Percentiles rank a stretch among this genome's conserved stretches.
Conservation (phyloP, 306 rosid species). For the Quercus berberidifolia region DNA sequence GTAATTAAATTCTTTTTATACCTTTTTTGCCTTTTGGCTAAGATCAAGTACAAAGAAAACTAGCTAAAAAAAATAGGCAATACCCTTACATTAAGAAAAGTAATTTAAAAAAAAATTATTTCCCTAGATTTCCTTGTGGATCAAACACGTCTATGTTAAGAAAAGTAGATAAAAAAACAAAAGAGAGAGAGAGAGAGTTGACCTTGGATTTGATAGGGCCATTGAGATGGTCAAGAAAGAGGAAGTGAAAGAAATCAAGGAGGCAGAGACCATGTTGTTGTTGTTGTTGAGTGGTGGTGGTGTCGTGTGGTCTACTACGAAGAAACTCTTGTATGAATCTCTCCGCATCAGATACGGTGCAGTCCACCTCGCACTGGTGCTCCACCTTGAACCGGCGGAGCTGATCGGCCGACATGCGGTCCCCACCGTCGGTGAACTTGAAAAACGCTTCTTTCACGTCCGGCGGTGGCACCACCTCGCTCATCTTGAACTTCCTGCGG, state of each 20-base stretch:
- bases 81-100: not conserved
- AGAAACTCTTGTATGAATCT: constrained; percentile 27
- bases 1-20: too few relatives aligned
- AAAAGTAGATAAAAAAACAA: too few relatives aligned
- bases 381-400: constrained; percentile 46
- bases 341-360: constrained; percentile 32
- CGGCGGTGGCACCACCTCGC: constrained; percentile 51
- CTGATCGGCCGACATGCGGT: constrained; percentile 49
- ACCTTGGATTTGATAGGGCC: constrained; percentile 59
- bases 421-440: constrained; percentile 29
- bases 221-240: constrained; percentile 53
- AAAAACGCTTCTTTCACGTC: constrained; percentile 58
- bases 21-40: too few relatives aligned
- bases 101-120: not conserved
- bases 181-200: not conserved
- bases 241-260: constrained; percentile 56
- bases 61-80: too few relatives aligned
- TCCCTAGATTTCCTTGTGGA: not conserved
- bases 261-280: constrained; percentile 27
- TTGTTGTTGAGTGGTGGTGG: not conserved
- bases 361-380: constrained; percentile 47
- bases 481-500: constrained; percentile 60
- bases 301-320: constrained; percentile 6
- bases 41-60: too few relatives aligned
- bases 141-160: not conserved